These are phyloP conservation scores for Aspergillus aculeatus DNA, from an alignment of 2,329 filamentous ascomycete genomes.

Conservation along the genomic window DNA sequence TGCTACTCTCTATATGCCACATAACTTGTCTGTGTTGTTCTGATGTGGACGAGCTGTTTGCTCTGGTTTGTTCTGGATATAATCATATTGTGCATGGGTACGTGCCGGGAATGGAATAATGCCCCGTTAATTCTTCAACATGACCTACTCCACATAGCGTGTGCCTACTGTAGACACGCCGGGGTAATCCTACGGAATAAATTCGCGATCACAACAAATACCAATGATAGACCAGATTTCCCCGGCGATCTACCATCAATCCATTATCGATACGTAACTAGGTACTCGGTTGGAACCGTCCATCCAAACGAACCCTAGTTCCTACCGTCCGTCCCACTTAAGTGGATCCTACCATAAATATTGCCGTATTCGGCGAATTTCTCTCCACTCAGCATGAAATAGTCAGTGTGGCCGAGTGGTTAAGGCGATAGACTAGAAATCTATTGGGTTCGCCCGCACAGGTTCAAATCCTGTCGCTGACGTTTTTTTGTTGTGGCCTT, in stretches of 20 bases:
- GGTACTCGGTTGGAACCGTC: too few relatives aligned
- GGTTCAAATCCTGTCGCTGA: neutral
- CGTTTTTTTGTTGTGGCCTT: neutral
- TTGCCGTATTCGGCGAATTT: too few relatives aligned
- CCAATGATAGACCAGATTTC: too few relatives aligned
- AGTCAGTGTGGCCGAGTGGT: neutral
- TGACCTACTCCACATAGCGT: too few relatives aligned
- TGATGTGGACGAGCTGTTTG: neutral
- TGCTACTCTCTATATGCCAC: neutral
- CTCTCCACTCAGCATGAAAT: neutral
- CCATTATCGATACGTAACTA: too few relatives aligned
- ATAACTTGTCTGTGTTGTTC: neutral
- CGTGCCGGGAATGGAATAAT: neutral
- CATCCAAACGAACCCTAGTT: too few relatives aligned
- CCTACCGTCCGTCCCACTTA: too few relatives aligned
- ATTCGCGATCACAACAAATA: too few relatives aligned
- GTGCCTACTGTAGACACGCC: too few relatives aligned
- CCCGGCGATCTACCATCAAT: too few relatives aligned
- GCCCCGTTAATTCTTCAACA: neutral
- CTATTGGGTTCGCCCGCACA: neutral
- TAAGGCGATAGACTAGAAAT: neutral
- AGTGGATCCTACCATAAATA: too few relatives aligned
- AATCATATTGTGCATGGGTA: neutral
- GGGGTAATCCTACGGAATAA: too few relatives aligned
- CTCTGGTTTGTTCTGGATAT: neutral